Evolutionary conservation across 768 basidiomycete species (phyloP).

Genomic region (Naganishia kalamii): DNA sequence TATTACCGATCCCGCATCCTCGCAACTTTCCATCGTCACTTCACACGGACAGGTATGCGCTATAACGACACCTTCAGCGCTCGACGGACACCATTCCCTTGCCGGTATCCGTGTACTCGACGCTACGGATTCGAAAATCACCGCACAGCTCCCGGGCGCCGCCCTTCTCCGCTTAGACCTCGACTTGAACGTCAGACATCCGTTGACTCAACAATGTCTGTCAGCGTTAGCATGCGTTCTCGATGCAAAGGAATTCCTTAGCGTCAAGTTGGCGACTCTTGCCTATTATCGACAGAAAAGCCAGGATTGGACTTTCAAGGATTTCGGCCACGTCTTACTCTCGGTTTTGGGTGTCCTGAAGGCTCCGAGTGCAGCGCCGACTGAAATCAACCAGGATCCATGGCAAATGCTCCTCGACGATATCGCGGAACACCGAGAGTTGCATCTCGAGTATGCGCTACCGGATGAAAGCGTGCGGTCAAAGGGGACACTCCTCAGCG

Average conservation of each 20-base stretch:
- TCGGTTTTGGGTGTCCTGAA: slow-evolving; percentile 6
- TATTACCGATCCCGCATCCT: slow-evolving; percentile 50
- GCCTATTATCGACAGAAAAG: slow-evolving; percentile 18
- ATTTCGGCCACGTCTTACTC: slow-evolving; percentile 1
- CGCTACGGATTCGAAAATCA: not conserved
- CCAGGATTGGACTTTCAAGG: not conserved
- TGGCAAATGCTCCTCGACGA: not conserved
- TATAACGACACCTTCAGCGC: not conserved
- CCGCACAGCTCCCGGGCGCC: not conserved
- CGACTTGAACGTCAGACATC: slow-evolving; percentile 1
- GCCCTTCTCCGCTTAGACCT: not conserved
- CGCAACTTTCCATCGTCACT: slow-evolving; percentile 59
- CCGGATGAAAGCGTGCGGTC: not conserved
- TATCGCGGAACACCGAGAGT: not conserved
- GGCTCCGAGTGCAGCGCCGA: not conserved
- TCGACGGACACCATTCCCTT: not conserved
- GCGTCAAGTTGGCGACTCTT: not conserved
- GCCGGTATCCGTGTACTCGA: not conserved
- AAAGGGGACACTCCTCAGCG: not conserved
- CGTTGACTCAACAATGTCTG: slow-evolving; percentile 13
- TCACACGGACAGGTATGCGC: slow-evolving; percentile 27
- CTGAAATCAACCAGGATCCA: not conserved
- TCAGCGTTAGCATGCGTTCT: not conserved
- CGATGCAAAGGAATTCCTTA: not conserved
- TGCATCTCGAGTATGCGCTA: not conserved